These are phyloP conservation scores for Sclerotiophoma versabilis DNA, from an alignment of 2,329 filamentous ascomycete genomes.

Conservation along the genomic window DNA sequence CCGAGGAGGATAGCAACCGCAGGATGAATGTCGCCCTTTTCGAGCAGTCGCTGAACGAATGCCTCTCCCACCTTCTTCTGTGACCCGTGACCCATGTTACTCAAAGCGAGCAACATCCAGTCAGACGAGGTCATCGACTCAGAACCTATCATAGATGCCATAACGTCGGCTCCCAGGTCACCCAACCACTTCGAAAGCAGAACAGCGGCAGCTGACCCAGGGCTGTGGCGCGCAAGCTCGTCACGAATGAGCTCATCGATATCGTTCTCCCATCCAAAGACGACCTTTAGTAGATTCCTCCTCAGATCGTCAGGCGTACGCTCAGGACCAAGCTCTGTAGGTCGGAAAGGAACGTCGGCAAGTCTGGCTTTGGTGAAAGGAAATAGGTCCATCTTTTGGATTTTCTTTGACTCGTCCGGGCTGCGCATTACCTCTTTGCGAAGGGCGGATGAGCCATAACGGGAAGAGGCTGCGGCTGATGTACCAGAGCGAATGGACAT, in stretches of 20 bases:
- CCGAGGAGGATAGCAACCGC: conserved; percentile 92
- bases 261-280: conserved; percentile 94
- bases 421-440: conserved; percentile 82
- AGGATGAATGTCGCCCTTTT: conserved; percentile 88
- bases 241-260: conserved; percentile 82
- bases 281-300: conserved; percentile 87
- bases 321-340: conserved; percentile 62
- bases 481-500: conserved; percentile 62
- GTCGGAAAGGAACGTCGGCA: conserved; percentile 81
- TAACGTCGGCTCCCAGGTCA: conserved; percentile 80
- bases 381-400: conserved; percentile 75
- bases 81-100: conserved; percentile 77
- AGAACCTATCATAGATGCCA: conserved; percentile 75
- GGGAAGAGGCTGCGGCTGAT: conserved; percentile 58
- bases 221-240: conserved; percentile 77
- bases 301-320: conserved; percentile 74
- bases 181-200: conserved; percentile 93
- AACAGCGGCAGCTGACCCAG: conserved; percentile 78
- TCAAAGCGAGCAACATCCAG: conserved; percentile 95
- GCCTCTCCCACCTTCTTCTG: conserved; percentile 90
- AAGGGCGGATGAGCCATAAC: conserved; percentile 69
- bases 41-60: conserved; percentile 88
- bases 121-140: conserved; percentile 92
- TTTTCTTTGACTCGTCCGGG: conserved; percentile 70
- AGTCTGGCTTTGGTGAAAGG: conserved; percentile 82